A percentile compares a stretch with the other conserved stretches of the same genome.
Evolutionary conservation across 805 yeast genomes (phyloP).

Genomic region (Ogataea glucozyma): DNA sequence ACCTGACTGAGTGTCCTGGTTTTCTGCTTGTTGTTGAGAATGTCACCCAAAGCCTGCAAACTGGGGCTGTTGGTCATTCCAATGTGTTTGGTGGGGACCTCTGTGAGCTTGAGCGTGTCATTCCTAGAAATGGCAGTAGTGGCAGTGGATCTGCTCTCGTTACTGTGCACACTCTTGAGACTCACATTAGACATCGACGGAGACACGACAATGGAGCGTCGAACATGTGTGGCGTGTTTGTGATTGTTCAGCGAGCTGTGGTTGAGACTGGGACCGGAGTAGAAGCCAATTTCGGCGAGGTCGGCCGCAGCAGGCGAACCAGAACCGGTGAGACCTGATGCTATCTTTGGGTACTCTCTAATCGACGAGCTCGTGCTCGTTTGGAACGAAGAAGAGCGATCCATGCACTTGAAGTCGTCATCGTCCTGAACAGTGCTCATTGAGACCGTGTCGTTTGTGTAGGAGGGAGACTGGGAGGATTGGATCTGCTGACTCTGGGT

Average conservation of each 20-base stretch:
- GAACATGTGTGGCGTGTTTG: constrained; percentile 32
- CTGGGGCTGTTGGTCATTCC: constrained; percentile 40
- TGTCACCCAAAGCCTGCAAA: constrained; percentile 36
- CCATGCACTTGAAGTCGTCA: constrained; percentile 34
- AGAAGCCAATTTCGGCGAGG: constrained; percentile 23
- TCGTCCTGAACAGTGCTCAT: constrained; percentile 38
- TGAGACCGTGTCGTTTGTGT: constrained; percentile 33
- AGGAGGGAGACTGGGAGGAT: constrained; percentile 23
- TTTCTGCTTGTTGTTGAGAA: constrained; percentile 31
- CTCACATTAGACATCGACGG: constrained; percentile 34
- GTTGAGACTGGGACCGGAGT: constrained; percentile 34
- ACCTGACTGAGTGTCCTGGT: constrained; percentile 1
- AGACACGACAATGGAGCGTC: constrained; percentile 36
- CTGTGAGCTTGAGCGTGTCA: constrained; percentile 19
- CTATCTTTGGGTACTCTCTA: constrained; percentile 5
- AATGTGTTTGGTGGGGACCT: constrained; percentile 33
- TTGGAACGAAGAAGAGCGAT: constrained; percentile 39
- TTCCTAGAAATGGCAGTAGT: too few species aligned
- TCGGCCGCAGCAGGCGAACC: constrained; percentile 16
- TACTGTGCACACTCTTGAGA: not conserved
- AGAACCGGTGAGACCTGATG: too few species aligned
- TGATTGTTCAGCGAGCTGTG: constrained; percentile 22
- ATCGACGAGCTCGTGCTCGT: constrained; percentile 37
- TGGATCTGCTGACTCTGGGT: constrained; percentile 2
- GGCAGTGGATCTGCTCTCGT: too few species aligned